phyloP scores from a whole-genome alignment of 495 filamentous ascomycete genomes.

The Durotheca rogersii region DNA sequence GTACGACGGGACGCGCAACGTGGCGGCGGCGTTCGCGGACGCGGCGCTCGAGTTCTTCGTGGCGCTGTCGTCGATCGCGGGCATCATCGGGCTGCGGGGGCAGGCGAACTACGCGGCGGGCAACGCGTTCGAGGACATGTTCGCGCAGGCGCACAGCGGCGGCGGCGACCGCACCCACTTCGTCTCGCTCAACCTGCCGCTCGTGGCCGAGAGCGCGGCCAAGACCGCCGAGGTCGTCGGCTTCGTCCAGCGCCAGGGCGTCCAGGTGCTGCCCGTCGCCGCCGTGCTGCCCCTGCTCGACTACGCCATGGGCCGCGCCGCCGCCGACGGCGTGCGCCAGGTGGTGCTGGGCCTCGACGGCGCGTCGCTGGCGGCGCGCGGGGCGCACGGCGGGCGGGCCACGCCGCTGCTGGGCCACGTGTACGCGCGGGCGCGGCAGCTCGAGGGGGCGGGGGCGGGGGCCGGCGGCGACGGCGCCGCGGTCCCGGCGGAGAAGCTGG shows the following conservation, averaged over 20 bases:
- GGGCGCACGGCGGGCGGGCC: not conserved
- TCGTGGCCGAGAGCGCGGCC: not conserved
- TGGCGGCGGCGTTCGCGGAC: slow-evolving; percentile 42
- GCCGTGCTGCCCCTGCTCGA: not conserved
- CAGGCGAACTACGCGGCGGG: slow-evolving; percentile 57
- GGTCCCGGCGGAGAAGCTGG: not conserved
- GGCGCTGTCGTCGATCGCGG: slow-evolving; percentile 50
- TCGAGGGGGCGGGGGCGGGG: too few species aligned
- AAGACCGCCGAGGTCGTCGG: not conserved
- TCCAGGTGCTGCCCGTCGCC: not conserved
- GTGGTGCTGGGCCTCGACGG: not conserved
- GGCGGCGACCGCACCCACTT: not conserved
- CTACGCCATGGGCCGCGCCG: slow-evolving; percentile 2
- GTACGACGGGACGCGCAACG: slow-evolving; percentile 42
- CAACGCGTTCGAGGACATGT: slow-evolving; percentile 51
- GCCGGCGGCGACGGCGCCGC: not conserved
- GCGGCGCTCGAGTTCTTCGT: slow-evolving; percentile 56
- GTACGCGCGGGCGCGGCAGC: not conserved
- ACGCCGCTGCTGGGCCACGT: slow-evolving; percentile 8
- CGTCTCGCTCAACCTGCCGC: not conserved
- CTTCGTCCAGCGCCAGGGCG: not conserved
- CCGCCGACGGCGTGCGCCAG: slow-evolving; percentile 1
- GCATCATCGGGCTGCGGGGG: slow-evolving; percentile 45
- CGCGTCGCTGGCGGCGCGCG: not conserved
- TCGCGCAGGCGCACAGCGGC: slow-evolving; percentile 22